Evolutionary conservation across 345 rosid species (phyloP), one percentile per base, ranked within the genome.

Genomic region (Eucalyptus curtisii): DNA sequence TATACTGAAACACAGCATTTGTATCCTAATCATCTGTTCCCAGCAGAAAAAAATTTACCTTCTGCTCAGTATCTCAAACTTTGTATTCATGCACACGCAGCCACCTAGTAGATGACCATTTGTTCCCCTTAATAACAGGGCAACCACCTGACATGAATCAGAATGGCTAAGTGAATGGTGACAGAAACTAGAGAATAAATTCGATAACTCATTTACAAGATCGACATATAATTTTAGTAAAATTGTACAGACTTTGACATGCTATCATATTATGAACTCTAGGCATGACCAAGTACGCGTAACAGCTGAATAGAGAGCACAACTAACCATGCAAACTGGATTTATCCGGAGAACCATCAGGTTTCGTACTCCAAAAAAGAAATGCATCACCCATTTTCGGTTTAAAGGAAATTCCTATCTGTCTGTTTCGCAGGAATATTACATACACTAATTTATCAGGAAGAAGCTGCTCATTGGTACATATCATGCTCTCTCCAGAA

Each of bases 291-390:
- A 71, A 71, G 8, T 17, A 9, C 44, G 17, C 81, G 37, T 71
- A 13, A 76, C 82, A 37, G 82, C 82, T 44, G n/a, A n/a, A 37
- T 40, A 76, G 82, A 76, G 82, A 37, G 82, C 27, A 40, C 45
- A 45, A 91, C 97, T 92, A 89, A 97, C 99, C 99, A 90, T 97
- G 99, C 89, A 97, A 91, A 92, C 99, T 97, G 87, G 97, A 95
- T 89, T 95, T 93, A 90, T 95, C 99, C 84, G 91, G 93, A 86
- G 93, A 22, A 45, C 95, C 99, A 92, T 98, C 99, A 88, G 99
- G 99, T 76, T 91, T 95, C 99, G 95, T 95, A 93, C 99, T 96
- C 99, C 98, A 98, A 94, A 98, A 97, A 92, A 98, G 98, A 90
- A 98, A 92, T 44, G 99, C 99, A 93, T 98, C 99, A 53, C 99